A percentile compares a stretch with the other conserved stretches of the same genome.
Evolutionary conservation across 2,329 filamentous ascomycete species (phyloP).

Genomic region (Sporothrix protearum): DNA sequence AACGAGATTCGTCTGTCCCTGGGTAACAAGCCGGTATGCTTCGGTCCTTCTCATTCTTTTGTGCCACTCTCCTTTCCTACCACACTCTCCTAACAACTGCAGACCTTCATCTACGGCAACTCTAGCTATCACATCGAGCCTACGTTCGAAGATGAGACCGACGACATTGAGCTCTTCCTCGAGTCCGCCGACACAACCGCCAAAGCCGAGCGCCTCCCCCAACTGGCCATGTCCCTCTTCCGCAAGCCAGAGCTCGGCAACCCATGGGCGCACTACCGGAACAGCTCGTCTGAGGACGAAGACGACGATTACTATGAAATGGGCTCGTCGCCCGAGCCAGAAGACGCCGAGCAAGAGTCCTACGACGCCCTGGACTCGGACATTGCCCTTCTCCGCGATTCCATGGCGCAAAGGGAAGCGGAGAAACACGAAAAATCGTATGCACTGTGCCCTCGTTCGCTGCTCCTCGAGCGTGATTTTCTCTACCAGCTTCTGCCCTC

Average conservation of each 20-base stretch:
- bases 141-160: conserved; percentile 47
- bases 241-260: conserved; percentile 38
- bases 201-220: conserved; percentile 47
- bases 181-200: conserved; percentile 50
- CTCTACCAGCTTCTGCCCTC: not conserved
- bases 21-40: conserved; percentile 57
- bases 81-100: conserved; percentile 10
- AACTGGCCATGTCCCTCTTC: conserved; percentile 51
- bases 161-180: conserved; percentile 45
- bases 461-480: not conserved
- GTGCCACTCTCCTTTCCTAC: conserved; percentile 1
- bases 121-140: conserved; percentile 46
- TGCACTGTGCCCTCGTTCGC: conserved; percentile 26
- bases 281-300: conserved; percentile 28
- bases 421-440: conserved; percentile 48
- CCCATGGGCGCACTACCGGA: conserved; percentile 26
- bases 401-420: conserved; percentile 42
- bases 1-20: conserved; percentile 55
- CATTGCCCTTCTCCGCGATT: conserved; percentile 48
- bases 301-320: conserved; percentile 28
- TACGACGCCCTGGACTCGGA: conserved; percentile 46
- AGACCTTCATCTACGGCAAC: conserved; percentile 55
- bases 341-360: conserved; percentile 31
- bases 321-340: conserved; percentile 25
- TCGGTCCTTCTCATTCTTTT: conserved; percentile 12